Evolutionary conservation across 1,284 basidiomycete genomes (phyloP).

Genomic region (Ganoderma lingzhi): DNA sequence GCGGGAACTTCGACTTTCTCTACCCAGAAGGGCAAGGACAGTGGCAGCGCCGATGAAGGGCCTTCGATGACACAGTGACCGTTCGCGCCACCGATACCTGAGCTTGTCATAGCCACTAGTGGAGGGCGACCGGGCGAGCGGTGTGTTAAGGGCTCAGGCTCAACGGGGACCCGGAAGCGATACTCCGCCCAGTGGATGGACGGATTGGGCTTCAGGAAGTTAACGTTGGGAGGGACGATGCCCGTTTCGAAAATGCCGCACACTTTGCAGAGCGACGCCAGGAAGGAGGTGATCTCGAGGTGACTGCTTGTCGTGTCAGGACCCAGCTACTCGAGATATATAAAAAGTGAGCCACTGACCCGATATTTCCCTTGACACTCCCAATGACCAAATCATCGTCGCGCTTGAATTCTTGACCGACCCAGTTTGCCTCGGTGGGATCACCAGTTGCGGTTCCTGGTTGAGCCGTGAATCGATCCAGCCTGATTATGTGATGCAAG

Average conservation of each 20-base stretch:
- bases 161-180: constrained; percentile 37
- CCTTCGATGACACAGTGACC: constrained; percentile 49
- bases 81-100: constrained; percentile 54
- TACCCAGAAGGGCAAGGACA: constrained; percentile 10
- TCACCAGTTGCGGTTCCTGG: constrained; percentile 56
- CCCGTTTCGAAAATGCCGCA: constrained; percentile 45
- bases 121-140: constrained; percentile 29
- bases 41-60: constrained; percentile 30
- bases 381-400: constrained; percentile 47
- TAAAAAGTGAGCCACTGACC: constrained; percentile 39
- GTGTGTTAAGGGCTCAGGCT: constrained; percentile 28
- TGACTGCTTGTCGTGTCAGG: constrained; percentile 38
- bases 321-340: background rate
- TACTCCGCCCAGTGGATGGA: constrained; percentile 47
- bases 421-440: constrained; percentile 58
- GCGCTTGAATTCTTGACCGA: constrained; percentile 46
- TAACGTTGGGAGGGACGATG: constrained; percentile 50
- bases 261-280: constrained; percentile 50
- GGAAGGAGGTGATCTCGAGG: constrained; percentile 48
- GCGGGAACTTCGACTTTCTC: constrained; percentile 25
- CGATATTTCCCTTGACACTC: constrained; percentile 58
- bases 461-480: background rate
- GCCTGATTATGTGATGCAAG: too few relatives aligned
- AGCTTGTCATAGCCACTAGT: constrained; percentile 50
- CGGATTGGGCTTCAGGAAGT: constrained; percentile 46